A percentile compares a stretch with the other conserved stretches of the same genome.
phyloP scores from a whole-genome alignment of 2,329 filamentous ascomycete genomes.

The Claviceps sp. region DNA sequence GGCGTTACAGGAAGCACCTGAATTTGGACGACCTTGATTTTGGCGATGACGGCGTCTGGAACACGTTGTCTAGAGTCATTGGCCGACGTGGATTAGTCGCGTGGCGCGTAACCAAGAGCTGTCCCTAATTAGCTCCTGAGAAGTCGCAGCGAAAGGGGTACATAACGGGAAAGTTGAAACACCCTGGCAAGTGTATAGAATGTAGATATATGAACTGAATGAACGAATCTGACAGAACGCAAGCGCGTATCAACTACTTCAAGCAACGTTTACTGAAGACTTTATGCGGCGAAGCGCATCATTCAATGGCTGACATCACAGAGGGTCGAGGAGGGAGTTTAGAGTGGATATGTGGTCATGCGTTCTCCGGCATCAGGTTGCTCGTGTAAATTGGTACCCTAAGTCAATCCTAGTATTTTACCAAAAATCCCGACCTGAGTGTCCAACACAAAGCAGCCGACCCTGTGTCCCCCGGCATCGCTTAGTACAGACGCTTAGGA shows the following conservation, averaged over 20 bases:
- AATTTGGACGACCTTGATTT: constrained; percentile 74
- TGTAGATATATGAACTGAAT: background rate
- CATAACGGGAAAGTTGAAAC: background rate
- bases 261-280: no score
- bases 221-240: no score
- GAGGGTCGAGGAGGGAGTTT: background rate
- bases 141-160: background rate
- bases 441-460: constrained; percentile 8
- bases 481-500: constrained; percentile 93
- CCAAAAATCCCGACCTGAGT: background rate
- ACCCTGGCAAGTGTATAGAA: background rate
- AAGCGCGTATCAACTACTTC: background rate
- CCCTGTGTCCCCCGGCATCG: constrained; percentile 2
- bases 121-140: constrained; percentile 11
- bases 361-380: background rate
- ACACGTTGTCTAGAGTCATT: constrained; percentile 54
- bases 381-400: constrained; percentile 3
- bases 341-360: background rate
- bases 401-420: constrained; percentile 5
- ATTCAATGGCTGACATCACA: background rate
- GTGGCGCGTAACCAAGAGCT: constrained; percentile 54
- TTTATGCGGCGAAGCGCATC: background rate
- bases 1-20: constrained; percentile 53
- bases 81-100: constrained; percentile 47
- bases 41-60: constrained; percentile 61